Percentiles rank a stretch among this genome's conserved stretches.
These are phyloP conservation scores for Schrenkiella parvula DNA, from an alignment of 345 rosid genomes.

Conservation along the genomic window DNA sequence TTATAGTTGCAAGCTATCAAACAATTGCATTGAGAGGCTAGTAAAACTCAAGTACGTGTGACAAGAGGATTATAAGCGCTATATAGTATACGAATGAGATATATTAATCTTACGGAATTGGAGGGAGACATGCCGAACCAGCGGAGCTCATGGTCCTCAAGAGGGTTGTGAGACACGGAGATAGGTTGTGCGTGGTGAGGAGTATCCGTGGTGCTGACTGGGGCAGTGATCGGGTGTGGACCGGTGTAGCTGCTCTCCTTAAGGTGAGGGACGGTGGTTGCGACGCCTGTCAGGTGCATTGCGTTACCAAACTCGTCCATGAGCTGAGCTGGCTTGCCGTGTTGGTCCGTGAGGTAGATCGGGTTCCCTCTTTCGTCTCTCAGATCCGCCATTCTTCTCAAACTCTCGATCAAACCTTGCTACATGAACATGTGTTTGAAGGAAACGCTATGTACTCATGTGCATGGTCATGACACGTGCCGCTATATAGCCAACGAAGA, in stretches of 20 bases:
- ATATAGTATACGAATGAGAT: background rate
- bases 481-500: background rate
- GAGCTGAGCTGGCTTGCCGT: conserved; percentile 51
- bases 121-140: background rate
- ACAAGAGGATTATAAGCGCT: background rate
- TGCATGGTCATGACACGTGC: conserved; percentile 19
- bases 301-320: conserved; percentile 62
- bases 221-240: conserved; percentile 34
- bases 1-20: background rate
- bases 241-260: conserved; percentile 25
- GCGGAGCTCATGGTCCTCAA: background rate
- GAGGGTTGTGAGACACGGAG: conserved; percentile 13
- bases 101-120: background rate
- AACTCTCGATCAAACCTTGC: background rate
- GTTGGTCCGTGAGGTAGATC: conserved; percentile 42
- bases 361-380: conserved; percentile 56
- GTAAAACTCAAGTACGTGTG: background rate
- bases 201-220: conserved; percentile 19
- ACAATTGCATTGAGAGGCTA: background rate
- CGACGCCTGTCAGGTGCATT: conserved; percentile 52
- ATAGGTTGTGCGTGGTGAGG: conserved; percentile 28
- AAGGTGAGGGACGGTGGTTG: conserved; percentile 38
- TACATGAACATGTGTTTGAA: background rate
- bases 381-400: conserved; percentile 46
- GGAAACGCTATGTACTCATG: background rate